These are phyloP conservation scores for Aspergillus chevalieri DNA, from an alignment of 2,329 filamentous ascomycete genomes.

Conservation along the genomic window DNA sequence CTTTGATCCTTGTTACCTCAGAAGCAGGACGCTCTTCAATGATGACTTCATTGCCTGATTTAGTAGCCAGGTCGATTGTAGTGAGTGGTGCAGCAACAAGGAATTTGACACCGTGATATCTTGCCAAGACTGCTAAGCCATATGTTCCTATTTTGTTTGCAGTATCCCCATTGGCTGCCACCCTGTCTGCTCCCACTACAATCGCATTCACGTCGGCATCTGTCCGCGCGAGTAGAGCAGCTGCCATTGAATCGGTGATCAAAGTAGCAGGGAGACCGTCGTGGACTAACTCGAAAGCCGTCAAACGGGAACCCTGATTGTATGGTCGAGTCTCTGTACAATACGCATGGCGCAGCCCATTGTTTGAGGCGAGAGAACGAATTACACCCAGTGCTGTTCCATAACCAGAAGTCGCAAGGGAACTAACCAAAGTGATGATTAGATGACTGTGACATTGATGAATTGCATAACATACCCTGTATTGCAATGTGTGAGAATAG, in stretches of 20 bases:
- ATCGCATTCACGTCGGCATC: conserved; percentile 71
- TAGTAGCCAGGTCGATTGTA: conserved; percentile 80
- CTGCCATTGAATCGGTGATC: conserved; percentile 95
- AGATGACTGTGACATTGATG: not conserved
- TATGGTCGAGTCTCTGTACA: conserved; percentile 97
- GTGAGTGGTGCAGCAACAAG: conserved; percentile 91
- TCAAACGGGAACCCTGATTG: conserved; percentile 92
- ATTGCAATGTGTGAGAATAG: conserved; percentile 96
- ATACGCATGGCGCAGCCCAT: conserved; percentile 72
- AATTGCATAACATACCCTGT: conserved; percentile 59
- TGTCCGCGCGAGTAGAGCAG: conserved; percentile 62
- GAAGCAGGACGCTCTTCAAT: conserved; percentile 80
- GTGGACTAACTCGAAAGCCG: conserved; percentile 92
- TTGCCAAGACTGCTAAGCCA: conserved; percentile 80
- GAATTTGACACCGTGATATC: conserved; percentile 84
- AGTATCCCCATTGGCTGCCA: conserved; percentile 93
- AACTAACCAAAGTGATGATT: conserved; percentile 44
- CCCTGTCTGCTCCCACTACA: conserved; percentile 89
- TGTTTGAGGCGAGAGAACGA: conserved; percentile 64
- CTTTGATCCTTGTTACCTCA: conserved; percentile 80
- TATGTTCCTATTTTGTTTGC: conserved; percentile 99
- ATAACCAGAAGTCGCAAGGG: conserved; percentile 93
- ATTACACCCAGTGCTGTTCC: conserved; percentile 94
- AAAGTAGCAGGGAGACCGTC: conserved; percentile 86
- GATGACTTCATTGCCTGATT: conserved; percentile 70